Evolutionary conservation across 805 yeast species (phyloP).

Genomic region (Teunomyces cretensis): DNA sequence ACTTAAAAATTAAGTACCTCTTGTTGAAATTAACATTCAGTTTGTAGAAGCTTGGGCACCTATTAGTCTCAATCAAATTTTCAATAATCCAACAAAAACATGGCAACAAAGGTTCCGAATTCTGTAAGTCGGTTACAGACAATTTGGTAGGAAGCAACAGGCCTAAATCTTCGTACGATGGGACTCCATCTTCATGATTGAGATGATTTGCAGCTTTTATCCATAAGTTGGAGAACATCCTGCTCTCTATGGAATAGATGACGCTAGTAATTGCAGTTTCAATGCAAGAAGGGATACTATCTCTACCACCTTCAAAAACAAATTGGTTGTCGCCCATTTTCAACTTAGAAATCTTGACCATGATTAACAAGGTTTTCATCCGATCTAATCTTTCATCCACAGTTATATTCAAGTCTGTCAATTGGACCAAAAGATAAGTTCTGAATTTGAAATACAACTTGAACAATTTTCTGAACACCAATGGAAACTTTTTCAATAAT

Average conservation of each 20-base stretch:
- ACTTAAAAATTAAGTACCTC: slow-evolving; percentile 39
- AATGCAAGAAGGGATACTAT: slow-evolving; percentile 70
- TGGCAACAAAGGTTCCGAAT: slow-evolving; percentile 58
- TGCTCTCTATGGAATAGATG: slow-evolving; percentile 75
- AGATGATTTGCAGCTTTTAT: slow-evolving; percentile 46
- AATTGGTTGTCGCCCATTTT: slow-evolving; percentile 58
- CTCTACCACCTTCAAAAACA: slow-evolving; percentile 36
- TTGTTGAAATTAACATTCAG: slow-evolving; percentile 82
- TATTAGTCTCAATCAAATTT: slow-evolving; percentile 61
- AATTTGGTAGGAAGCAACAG: slow-evolving; percentile 32
- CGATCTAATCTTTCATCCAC: slow-evolving; percentile 60
- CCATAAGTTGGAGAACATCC: slow-evolving; percentile 73
- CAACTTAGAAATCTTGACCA: slow-evolving; percentile 62
- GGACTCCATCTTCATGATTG: slow-evolving; percentile 11
- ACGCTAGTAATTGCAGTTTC: slow-evolving; percentile 78
- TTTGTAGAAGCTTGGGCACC: slow-evolving; percentile 73
- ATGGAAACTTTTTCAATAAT: slow-evolving; percentile 54
- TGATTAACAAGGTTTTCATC: slow-evolving; percentile 66
- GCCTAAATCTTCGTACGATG: slow-evolving; percentile 26
- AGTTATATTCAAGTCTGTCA: slow-evolving; percentile 60
- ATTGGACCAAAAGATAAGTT: slow-evolving; percentile 59
- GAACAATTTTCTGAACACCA: slow-evolving; percentile 63
- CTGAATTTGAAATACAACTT: slow-evolving; percentile 67
- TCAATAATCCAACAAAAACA: slow-evolving; percentile 92
- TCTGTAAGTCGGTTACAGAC: slow-evolving; percentile 23